Base-by-base conservation (phyloP, 495 filamentous ascomycete species). In the Aspergillus haitiensis region DNA sequence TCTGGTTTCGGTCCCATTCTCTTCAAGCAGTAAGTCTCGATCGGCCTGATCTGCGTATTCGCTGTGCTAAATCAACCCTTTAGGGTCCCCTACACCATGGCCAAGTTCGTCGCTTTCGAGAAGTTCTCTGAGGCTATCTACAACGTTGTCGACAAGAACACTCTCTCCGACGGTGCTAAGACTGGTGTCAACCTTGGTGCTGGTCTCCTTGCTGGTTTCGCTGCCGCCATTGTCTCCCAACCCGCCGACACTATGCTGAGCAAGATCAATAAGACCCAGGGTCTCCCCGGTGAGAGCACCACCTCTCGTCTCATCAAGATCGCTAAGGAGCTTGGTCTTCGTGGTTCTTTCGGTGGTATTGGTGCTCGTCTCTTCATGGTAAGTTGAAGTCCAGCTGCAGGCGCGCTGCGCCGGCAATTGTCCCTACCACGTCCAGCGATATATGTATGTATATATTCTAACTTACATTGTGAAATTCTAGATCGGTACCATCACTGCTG, bases 211-310 rank as follows among this genome's bases (percentile, higher is more conserved):
- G 94, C 94, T 71, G 93, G 94, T 90, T 93, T 98, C 81, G 93
- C 94, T 62, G 94, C 94, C 64, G 94, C 94, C 70, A 67, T 97
- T 74, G 87, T 98, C 69, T 98, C 94, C 47, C 94, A 98, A 81
- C 93, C 94, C 68, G 94, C 94, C 72, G 94, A 98, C 77, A 98
- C 94, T 71, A 98, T 98, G 94, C 87, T 98, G 68, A 88, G 83
- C 82, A 98, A 98, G 87, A 98, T 98, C 86, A 98, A 98, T 90
- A 98, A 98, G 91, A 96, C 92, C 78, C 91, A 90, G 80, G 94
- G 94, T 76, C 81, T 87, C 48, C 94, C 94, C 58, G 94, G 94
- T 78, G 93, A 98, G 84, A 86, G 93, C 73, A 98, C 92, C 70
- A 88, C 86, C 64, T 83, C 78, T 77, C 90, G 94, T 76, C 81